Base-by-base conservation (phyloP, 1,284 basidiomycete species). In the Cutaneotrichosporon sp. region DNA sequence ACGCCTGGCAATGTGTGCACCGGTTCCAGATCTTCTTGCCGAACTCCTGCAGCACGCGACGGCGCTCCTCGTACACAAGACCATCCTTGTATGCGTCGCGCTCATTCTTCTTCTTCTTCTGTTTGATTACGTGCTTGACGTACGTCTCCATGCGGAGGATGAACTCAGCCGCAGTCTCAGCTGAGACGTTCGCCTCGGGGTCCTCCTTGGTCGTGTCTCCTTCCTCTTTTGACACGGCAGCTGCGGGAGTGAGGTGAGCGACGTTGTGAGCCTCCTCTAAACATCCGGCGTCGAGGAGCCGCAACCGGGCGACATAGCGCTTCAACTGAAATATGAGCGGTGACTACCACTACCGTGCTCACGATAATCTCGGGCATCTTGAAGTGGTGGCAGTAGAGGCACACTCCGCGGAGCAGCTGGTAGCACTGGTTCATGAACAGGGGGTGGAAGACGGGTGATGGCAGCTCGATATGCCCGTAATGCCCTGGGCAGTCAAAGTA, bases 401-500 rank as follows among this genome's bases (percentile, higher is more conserved):
- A 99, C n/a, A 85, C 86, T 38, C 86, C 86, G 49, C 92, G 84
- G 14, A 99, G 79, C 46, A 98, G 76, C 62, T 88, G 87, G 74
- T 86, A 93, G 79, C 89, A 87, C 68, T 96, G 90, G 44, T 81
- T 81, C 85, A 98, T 92, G 77, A 97, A 99, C 26, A 99, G 79
- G 0, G 96, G 96, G 71, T 99, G 94, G 72, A 89, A 98, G 12
- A 98, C 90, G 24, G 96, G 92, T 19, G 88, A 82, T 10, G 96
- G 91, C 6, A 99, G 83, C 64, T 97, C 92, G 61, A 99, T 94
- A 76, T 98, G 96, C 17, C 53, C 53, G 24, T 52, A 56, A 76
- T 99, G 96, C 7, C 96, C 96, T 0, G 96, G 94, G 73, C 96
- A 99, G 57, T 86, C 85, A 75, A 87, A 97, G 67, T 90, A 92